A percentile compares a stretch with the other conserved stretches of the same genome.
These are phyloP conservation scores for Mucor piriformis DNA, from an alignment of 371 early-diverging fungal species.

Conservation along the genomic window DNA sequence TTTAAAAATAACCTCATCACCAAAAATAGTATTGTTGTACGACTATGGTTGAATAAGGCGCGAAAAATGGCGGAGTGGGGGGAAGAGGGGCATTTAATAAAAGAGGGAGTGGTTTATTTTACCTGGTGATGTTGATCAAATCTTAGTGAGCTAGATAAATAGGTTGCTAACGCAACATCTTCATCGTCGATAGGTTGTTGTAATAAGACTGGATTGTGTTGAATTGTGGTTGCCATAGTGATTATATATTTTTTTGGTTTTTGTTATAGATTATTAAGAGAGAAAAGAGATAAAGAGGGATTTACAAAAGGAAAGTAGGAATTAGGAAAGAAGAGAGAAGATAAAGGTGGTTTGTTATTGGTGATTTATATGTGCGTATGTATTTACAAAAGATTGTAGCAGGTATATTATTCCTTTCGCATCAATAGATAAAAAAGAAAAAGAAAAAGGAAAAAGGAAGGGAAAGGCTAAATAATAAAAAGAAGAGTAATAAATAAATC, in stretches of 20 bases:
- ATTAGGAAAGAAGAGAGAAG: background rate
- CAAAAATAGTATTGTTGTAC: conserved; percentile 24
- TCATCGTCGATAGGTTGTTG: conserved; percentile 22
- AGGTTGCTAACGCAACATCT: conserved; percentile 30
- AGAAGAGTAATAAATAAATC: background rate
- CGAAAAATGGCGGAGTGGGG: conserved; percentile 4
- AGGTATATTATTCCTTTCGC: background rate
- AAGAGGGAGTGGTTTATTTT: conserved; percentile 6
- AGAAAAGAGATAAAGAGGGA: conserved; percentile 5
- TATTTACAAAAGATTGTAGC: conserved; percentile 1
- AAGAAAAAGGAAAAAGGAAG: conserved; percentile 1
- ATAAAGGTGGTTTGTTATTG: background rate
- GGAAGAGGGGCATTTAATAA: conserved; percentile 9
- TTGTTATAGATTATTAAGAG: background rate
- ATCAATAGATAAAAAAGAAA: background rate
- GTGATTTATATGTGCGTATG: background rate
- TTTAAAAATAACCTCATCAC: conserved; percentile 31
- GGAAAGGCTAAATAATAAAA: background rate
- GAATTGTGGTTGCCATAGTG: conserved; percentile 21
- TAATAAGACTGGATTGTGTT: conserved; percentile 20
- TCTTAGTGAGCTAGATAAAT: conserved; percentile 21
- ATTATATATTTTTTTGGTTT: conserved; percentile 4
- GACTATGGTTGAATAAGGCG: conserved; percentile 20
- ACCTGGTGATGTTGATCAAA: conserved; percentile 24
- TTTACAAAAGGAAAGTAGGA: conserved; percentile 11